Base-by-base conservation (phyloP, 2,329 filamentous ascomycete species). In the Penicillium polonicum region DNA sequence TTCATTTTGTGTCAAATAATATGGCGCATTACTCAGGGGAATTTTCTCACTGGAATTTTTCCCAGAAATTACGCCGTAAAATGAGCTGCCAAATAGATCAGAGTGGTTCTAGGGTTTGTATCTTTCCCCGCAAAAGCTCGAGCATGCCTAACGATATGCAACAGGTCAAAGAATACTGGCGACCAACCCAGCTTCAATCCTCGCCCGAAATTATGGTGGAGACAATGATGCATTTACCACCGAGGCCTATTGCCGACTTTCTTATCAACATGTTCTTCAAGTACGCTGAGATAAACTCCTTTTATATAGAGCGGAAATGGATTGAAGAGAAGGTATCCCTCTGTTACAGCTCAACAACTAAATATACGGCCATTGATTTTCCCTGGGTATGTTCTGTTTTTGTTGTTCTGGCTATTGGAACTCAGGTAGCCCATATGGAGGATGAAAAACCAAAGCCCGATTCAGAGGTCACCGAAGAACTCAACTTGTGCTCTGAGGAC, bases 11-110 rank as follows among this genome's bases (percentile, higher is more conserved):
- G 8, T 46, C 48, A 13, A 43, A 23, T 10, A 44, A 57, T 31
- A 29, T 52, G 35, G 62, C 63, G 25, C 62, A 59, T 49, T 78
- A 78, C 55, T 77, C 75, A 1, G 76, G 76, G 6, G 76, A 78
- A 50, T 77, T 77, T 53, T 76, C 73, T 2, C 76, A 78, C 49
- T 70, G 76, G 63, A 77, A 74, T 39, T 78, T 78, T 46, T 76
- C 74, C 1, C 70, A 74, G 68, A 73, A 75, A 43, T 70, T 78
- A 29, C 66, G 72, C 44, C 68, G 69, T 12, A 74, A 75, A 38
- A 75, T 75, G 19, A 71, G 73, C 36, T 71, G 71, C 52, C 70
- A 68, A 64, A 72, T 73, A 61, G 64, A 70, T 39, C 61, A 62
- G 5, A 58, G 65, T 15, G 64, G 63, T 9, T 62, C 66, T 13